Conservation (phyloP, 331 rosid genomes). For the Pyrus hybrid region DNA sequence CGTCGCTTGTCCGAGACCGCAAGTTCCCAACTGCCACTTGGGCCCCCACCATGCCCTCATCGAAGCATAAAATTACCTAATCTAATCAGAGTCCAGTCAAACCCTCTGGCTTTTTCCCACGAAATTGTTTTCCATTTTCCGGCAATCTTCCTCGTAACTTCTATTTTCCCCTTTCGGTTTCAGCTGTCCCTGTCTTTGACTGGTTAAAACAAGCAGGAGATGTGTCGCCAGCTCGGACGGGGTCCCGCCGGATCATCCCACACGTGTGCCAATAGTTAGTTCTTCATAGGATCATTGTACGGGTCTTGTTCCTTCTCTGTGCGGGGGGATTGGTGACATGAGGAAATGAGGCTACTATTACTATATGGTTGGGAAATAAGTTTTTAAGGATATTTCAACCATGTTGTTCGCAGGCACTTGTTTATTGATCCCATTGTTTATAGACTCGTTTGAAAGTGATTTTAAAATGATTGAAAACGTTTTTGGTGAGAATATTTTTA, state of each 20-base stretch:
- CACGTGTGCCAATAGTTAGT: conserved; percentile 4
- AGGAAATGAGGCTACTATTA: background rate
- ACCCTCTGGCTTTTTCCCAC: background rate
- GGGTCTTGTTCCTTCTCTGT: background rate
- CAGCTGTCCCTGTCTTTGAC: conserved; percentile 23
- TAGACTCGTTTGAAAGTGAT: accelerated
- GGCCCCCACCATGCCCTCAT: background rate
- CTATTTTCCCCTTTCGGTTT: background rate
- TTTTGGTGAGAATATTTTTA: too few species aligned
- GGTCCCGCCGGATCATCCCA: conserved; percentile 17
- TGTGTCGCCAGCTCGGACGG: conserved; percentile 34
- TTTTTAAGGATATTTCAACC: background rate
- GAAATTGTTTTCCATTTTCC: background rate
- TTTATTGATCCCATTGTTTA: too few species aligned
- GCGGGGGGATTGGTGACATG: background rate
- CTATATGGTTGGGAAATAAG: accelerated
- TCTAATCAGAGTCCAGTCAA: background rate
- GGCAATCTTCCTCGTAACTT: background rate
- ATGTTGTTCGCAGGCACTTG: too few species aligned
- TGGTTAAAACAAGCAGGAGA: background rate
- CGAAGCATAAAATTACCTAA: background rate
- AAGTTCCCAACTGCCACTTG: background rate
- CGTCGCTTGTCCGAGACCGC: background rate
- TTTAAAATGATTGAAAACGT: too few species aligned
- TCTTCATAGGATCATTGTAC: background rate